Base-by-base conservation (phyloP, 192 early-diverging fungal species). In the Geranomyces variabilis region DNA sequence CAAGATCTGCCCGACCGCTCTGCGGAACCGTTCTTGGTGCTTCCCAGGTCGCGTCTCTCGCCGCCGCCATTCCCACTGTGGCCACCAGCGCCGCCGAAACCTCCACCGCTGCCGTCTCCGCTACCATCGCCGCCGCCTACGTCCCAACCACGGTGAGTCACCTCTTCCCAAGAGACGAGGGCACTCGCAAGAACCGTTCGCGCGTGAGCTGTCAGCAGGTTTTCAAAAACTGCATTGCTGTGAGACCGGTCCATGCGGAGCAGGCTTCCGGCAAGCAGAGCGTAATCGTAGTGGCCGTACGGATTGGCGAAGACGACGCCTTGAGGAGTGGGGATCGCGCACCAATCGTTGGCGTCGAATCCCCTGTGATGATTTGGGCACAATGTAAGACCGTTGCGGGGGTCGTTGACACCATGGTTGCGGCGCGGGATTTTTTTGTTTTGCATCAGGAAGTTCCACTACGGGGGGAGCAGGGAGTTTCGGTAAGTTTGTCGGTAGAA, bases 161-260 rank as follows among this genome's bases (percentile, higher is more conserved):
- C 61, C 9, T 34, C 33, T 9, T 63, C 61, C 15, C 9, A 17
- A 9, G 41, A 63, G 8, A 63, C 24, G 61, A 33, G 24, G 33
- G 9, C 24, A 63, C 31, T 63, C 8, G 13, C 61, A 9, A 63
- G 24, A 34, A 63, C 61, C 41, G 31, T 24, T 24, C 13, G 13
- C 8, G 61, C 61, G 24, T 63, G 61, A 63, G 28, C 33, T 63
- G 61, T 63, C 13, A 63, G 61, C 13, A 63, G 61, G 24, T 63
- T 63, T 24, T 12, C 29, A 63, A 63, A 63, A 17, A 24, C 13
- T 24, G 61, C 61, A 63, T 63, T 63, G 31, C 61, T 9, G 24
- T 63, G 61, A 17, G 61, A 63, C 34, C 9, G 61, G 41, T 63
- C 61, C 61, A 63, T 9, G 61, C 61, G 61, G 13, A 63, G 24